Evolutionary conservation across 352 stramenopile species (phyloP).

Genomic region (Elongisporangium prolatum): DNA sequence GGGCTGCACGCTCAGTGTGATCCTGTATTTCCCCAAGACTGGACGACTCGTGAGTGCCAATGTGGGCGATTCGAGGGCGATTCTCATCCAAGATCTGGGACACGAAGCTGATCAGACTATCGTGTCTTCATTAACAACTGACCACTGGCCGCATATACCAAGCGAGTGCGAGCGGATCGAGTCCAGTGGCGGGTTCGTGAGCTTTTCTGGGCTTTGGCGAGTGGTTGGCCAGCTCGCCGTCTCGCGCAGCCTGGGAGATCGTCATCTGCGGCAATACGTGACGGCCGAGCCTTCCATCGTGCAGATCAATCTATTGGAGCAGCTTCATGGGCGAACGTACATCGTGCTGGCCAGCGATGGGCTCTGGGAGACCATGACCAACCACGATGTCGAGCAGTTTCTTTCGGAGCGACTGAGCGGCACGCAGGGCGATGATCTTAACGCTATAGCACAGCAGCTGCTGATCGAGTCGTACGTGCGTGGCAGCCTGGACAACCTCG

Average conservation of each 20-base stretch:
- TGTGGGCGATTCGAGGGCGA: conserved; percentile 81
- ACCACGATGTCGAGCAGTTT: conserved; percentile 44
- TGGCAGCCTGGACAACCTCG: conserved; percentile 94
- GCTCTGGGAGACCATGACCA: conserved; percentile 68
- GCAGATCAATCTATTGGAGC: conserved; percentile 13
- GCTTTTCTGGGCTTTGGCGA: conserved; percentile 66
- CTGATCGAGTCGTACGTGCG: conserved; percentile 91
- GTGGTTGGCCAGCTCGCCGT: conserved; percentile 91
- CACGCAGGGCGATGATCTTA: conserved; percentile 43
- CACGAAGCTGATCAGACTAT: conserved; percentile 1
- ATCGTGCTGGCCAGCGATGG: conserved; percentile 74
- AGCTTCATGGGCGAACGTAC: background rate
- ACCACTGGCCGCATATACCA: conserved; percentile 58
- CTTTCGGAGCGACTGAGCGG: conserved; percentile 18
- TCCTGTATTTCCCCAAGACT: conserved; percentile 58
- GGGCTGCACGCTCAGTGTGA: conserved; percentile 76
- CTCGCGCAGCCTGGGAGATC: conserved; percentile 90
- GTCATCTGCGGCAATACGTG: conserved; percentile 75
- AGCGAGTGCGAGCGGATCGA: conserved; percentile 59
- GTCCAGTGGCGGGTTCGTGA: conserved; percentile 70
- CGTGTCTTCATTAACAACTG: conserved; percentile 32
- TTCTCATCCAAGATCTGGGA: conserved; percentile 29
- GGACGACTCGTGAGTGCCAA: conserved; percentile 63
- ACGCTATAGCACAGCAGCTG: conserved; percentile 74
- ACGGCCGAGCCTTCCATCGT: conserved; percentile 80